Evolutionary conservation across 1,284 basidiomycete species (phyloP).

Genomic region (Cystobasidium slooffiae): DNA sequence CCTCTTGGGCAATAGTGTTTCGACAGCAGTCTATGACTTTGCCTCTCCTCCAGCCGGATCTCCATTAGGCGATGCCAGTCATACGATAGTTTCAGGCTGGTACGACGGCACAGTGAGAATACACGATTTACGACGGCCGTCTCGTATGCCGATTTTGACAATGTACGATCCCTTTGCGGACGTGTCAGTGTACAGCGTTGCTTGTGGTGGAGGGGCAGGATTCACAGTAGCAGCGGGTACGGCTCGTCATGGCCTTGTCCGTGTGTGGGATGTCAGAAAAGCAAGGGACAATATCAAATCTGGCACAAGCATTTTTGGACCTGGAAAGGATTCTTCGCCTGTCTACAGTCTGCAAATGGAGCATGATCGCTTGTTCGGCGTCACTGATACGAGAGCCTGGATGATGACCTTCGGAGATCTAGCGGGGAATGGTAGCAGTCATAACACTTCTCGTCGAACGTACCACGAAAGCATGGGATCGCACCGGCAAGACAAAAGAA

Average conservation of each 20-base stretch:
- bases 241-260: constrained; percentile 33
- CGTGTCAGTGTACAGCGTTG: constrained; percentile 33
- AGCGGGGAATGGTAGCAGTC: not conserved
- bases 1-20: constrained; percentile 10
- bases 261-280: constrained; percentile 29
- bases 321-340: constrained; percentile 37
- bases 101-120: constrained; percentile 36
- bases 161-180: constrained; percentile 35
- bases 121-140: constrained; percentile 25
- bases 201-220: constrained; percentile 39
- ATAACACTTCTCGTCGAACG: no score
- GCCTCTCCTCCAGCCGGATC: constrained; percentile 30
- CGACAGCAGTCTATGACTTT: constrained; percentile 34
- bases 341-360: constrained; percentile 39
- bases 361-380: constrained; percentile 38
- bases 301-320: constrained; percentile 34
- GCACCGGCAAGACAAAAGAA: not conserved
- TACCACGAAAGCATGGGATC: not conserved
- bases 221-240: constrained; percentile 39
- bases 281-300: constrained; percentile 20
- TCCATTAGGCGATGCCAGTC: constrained; percentile 13
- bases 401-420: constrained; percentile 33
- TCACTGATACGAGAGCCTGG: constrained; percentile 30
- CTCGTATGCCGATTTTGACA: constrained; percentile 3
- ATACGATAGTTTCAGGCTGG: constrained; percentile 27